Evolutionary conservation across 257 asterid genomes (phyloP).

Genomic region (Leonotis leonurus): DNA sequence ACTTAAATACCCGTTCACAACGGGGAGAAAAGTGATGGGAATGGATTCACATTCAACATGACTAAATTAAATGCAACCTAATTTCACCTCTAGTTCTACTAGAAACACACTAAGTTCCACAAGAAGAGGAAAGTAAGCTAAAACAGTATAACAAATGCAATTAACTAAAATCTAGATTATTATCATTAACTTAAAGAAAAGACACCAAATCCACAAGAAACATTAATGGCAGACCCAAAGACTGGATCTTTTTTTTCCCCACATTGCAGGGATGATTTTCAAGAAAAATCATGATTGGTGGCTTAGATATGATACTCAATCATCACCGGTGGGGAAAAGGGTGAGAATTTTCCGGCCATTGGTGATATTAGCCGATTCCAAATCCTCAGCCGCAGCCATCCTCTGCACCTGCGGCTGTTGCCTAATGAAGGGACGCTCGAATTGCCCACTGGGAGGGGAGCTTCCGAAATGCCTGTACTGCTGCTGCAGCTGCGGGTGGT

Average conservation of each 20-base stretch:
- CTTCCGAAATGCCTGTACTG: constrained; percentile 33
- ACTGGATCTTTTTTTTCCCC: constrained; percentile 18
- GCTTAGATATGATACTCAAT: constrained; percentile 18
- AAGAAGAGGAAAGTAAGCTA: constrained; percentile 11
- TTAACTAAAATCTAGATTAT: constrained; percentile 20
- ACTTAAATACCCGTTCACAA: constrained; percentile 22
- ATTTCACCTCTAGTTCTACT: constrained; percentile 10
- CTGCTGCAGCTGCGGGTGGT: constrained; percentile 27
- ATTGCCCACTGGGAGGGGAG: constrained; percentile 41
- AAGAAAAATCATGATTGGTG: neutral
- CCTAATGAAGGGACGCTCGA: constrained; percentile 48
- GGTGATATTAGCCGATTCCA: constrained; percentile 39
- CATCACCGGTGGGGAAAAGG: constrained; percentile 69
- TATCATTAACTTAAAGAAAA: constrained; percentile 18
- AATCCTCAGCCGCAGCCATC: constrained; percentile 52
- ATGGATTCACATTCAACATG: constrained; percentile 14
- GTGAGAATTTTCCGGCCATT: constrained; percentile 73
- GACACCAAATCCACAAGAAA: constrained; percentile 23
- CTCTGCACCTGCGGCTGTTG: constrained; percentile 58
- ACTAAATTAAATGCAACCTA: constrained; percentile 4
- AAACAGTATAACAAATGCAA: constrained; percentile 8
- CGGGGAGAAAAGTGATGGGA: constrained; percentile 10
- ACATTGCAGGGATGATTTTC: neutral
- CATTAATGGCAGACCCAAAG: constrained; percentile 19
- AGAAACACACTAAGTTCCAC: constrained; percentile 15